phyloP scores from a whole-genome alignment of 1,284 basidiomycete genomes.

The Polyporus tsugae region DNA sequence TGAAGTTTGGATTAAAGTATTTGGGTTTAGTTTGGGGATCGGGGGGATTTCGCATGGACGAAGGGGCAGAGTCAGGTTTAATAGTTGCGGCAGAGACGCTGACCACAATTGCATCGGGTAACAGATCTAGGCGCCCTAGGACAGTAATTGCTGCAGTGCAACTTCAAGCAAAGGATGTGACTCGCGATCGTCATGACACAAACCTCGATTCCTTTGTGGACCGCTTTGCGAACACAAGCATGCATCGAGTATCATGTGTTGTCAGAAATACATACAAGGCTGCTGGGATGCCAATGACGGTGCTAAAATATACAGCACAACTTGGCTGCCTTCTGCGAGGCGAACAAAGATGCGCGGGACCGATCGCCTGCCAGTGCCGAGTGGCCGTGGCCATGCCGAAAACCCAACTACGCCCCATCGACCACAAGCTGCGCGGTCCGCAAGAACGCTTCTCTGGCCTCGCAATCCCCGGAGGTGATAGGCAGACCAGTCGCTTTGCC shows the following conservation, averaged over 20 bases:
- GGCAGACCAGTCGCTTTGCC: conserved; percentile 18
- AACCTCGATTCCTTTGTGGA: background rate
- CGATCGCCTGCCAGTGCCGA: conserved; percentile 4
- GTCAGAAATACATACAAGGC: background rate
- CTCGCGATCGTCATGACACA: background rate
- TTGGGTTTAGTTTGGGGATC: conserved; percentile 12
- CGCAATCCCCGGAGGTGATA: conserved; percentile 19
- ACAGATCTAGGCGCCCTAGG: conserved; percentile 22
- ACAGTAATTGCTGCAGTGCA: background rate
- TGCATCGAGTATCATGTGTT: background rate
- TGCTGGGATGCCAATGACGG: background rate
- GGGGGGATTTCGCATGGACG: conserved; percentile 25
- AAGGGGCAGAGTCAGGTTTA: conserved; percentile 21
- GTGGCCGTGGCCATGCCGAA: background rate
- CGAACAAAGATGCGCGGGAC: background rate
- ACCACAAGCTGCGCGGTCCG: conserved; percentile 39
- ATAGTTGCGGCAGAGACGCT: conserved; percentile 18
- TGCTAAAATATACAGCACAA: background rate
- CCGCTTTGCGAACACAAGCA: background rate
- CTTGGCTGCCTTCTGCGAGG: background rate
- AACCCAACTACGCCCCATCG: conserved; percentile 22
- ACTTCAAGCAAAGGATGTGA: background rate
- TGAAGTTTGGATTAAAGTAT: conserved; percentile 8
- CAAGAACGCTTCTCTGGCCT: conserved; percentile 37
- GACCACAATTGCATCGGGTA: conserved; percentile 30